These are phyloP conservation scores for Kazachstania sp. DNA, from an alignment of 1,139 yeast species.

Conservation along the genomic window DNA sequence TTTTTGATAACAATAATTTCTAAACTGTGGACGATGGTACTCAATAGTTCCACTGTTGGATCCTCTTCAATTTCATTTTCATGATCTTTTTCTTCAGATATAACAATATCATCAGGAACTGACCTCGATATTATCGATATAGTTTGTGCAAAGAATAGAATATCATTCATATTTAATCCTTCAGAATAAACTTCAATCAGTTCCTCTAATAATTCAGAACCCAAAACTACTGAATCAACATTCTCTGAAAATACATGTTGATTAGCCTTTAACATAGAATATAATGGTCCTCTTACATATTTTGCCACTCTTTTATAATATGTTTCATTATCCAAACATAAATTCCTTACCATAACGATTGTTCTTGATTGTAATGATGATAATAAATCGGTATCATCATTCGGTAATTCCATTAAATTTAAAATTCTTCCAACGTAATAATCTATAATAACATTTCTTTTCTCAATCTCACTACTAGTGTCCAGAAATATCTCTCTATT, in stretches of 20 bases:
- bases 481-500: constrained; percentile 21
- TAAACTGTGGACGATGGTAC: constrained; percentile 12
- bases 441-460: constrained; percentile 11
- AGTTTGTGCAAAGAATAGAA: constrained; percentile 11
- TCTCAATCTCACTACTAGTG: not conserved
- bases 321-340: constrained; percentile 20
- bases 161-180: constrained; percentile 6
- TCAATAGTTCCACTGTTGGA: constrained; percentile 16
- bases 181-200: constrained; percentile 10
- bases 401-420: constrained; percentile 5
- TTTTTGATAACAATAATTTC: constrained; percentile 15
- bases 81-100: constrained; percentile 6
- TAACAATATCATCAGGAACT: constrained; percentile 8
- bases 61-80: constrained; percentile 12
- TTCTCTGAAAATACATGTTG: constrained; percentile 13
- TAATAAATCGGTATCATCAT: constrained; percentile 8
- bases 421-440: constrained; percentile 16
- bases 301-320: constrained; percentile 13
- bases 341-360: constrained; percentile 23
- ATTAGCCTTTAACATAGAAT: constrained; percentile 9
- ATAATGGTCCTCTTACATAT: constrained; percentile 12
- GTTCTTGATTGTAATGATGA: constrained; percentile 21
- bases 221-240: constrained; percentile 13
- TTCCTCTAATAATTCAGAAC: constrained; percentile 20
- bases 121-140: constrained; percentile 10